Evolutionary conservation across 2,329 filamentous ascomycete genomes (phyloP), one percentile per base, ranked within the genome.

Genomic region (Apiospora saccharicola): DNA sequence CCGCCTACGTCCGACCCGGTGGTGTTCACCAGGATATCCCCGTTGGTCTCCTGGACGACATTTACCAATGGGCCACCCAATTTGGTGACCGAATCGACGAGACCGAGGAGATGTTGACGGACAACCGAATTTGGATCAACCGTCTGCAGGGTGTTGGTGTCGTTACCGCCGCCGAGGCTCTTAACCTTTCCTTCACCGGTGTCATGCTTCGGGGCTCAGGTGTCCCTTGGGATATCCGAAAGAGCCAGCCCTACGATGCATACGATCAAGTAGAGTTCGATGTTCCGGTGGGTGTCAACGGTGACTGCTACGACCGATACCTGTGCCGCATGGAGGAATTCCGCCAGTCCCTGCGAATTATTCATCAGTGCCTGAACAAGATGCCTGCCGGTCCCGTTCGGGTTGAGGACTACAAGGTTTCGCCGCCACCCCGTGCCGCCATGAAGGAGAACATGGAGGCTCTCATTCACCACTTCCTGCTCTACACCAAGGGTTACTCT

Each of bases 401-500:
- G 77, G 94, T 98, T 57, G 96, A 99, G 85, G 96, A 99, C 85
- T 99, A 98, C 91, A 99, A 99, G 90, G 90, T 99, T 80, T 93
- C 94, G 3, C 96, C 96, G 30, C 96, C 96, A 74, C 97, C 96
- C n/a, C 92, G 96, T 80, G 89, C 94, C 64, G 96, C 96, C 80
- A 99, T 99, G 96, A 99, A 99, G 90, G 96, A 99, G 90, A 99
- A 99, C 88, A 99, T 99, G 97, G 96, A 99, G 87, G 95, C 96
- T 51, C 90, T 99, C 61, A 99, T 99, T 82, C 96, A 99, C 87
- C 96, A 99, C 88, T 99, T 99, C 90, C 86, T 99, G 76, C 91
- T 99, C 71, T 99, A 96, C 88, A 98, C 95, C 83, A 99, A 99
- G 90, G 96, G 96, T 73, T 99, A 99, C 85, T 90, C 94, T 64